Base-by-base conservation (phyloP, 352 stramenopile genomes). In the Globisporangium apiculatum region DNA sequence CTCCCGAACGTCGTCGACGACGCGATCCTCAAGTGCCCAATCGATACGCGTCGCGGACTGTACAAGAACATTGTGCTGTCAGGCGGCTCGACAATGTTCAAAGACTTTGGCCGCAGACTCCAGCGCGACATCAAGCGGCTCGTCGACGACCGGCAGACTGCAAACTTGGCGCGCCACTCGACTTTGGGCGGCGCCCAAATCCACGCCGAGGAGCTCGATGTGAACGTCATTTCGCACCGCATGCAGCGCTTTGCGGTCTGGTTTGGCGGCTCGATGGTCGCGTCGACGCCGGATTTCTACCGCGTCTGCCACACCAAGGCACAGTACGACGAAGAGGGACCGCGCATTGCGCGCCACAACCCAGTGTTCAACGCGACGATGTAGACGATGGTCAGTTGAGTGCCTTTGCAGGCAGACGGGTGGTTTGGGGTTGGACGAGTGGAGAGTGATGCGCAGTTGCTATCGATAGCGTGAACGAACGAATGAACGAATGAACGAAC, bases 11-110 rank as follows among this genome's bases (percentile, higher is more conserved):
- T 98, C 35, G 94, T 98, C 48, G 95, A 98, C 65, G 76, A 98
- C 61, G 84, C 87, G 5, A 98, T 98, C 59, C 74, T 98, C 55
- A 95, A 96, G 66, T 98, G 92, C 56, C 94, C 94, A 8, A 98
- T 98, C 69, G 95, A 98, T 71, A 97, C 89, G 47, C 80, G 94
- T 0, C 78, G 94, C 45, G 87, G 86, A 15, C 68, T 98, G 35
- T 98, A 98, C 84, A 97, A 96, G 71, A 98, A 98, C 74, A 98
- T 98, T 67, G 93, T 98, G 55, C 73, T 98, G 8, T 96, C 84
- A 38, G 95, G 95, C 57, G 95, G 95, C 49, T 96, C 83, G 57
- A 98, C 94, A n/a, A 97, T 98, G 88, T 98, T 98, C 67, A 98
- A 98, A 66, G 89, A 98, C 69, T 98, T 98, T 76, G 92, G 91